Base-by-base conservation (phyloP, 208 protist genomes). In the Leishmania martiniquensis region DNA sequence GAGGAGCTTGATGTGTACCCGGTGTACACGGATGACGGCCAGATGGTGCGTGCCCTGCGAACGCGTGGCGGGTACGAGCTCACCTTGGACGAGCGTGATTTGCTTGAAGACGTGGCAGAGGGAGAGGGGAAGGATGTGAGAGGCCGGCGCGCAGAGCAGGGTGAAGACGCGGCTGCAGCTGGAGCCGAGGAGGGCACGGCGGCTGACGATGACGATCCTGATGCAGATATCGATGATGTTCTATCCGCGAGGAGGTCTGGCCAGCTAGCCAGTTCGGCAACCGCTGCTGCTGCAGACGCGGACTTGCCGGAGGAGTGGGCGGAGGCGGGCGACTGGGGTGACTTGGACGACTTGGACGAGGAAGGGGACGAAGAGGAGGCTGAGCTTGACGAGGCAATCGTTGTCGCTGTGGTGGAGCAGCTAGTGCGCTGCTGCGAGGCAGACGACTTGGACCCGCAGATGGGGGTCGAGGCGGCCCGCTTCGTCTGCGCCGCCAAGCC, bases 321-420 rank as follows among this genome's bases (percentile, higher is more conserved):
- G 4, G 81, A 65, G 25, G 62, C 59, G 15, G 82, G 75, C 39
- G 76, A 87, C 51, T 59, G 42, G 37, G 72, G 57, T 4, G 77
- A 85, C 66, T 37, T 76, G 37, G 75, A 79, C 29, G 80, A 84
- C 75, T 57, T 85, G 22, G 83, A 89, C 42, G 82, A 87, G 25
- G 89, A 93, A 25, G 89, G 93, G 6, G 89, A 90, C 2, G 93
- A 91, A 45, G 88, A 85, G 71, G 92, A 94, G 49, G 90, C 86
- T 54, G 87, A 87, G 73, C 83, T 96, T 0, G 91, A 96, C 63
- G 88, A 87, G 60, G 85, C 81, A 10, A 59, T 96, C 15, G 42
- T 93, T 12, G 83, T 95, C 9, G 91, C 91, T 10, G 83, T 93
- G 5, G 87, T 88, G 34, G 89, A 92, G 84, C 89, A 89, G 76